A percentile compares a stretch with the other conserved stretches of the same genome.
Evolutionary conservation across 305 asterid species (phyloP).

Genomic region (Solanum hybrid): DNA sequence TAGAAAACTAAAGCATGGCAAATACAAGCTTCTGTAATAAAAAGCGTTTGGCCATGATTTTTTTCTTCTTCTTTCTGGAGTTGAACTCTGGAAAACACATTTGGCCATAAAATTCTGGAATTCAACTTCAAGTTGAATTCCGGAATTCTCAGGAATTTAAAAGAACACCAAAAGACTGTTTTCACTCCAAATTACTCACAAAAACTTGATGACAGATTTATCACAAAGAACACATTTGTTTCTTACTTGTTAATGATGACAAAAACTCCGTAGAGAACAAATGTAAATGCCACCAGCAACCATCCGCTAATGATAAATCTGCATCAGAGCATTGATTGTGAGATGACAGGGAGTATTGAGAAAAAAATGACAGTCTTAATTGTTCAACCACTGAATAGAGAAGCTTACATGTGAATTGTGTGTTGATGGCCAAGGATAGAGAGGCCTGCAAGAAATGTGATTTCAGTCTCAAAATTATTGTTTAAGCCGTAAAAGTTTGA

Average conservation of each 20-base stretch:
- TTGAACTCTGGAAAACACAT: no score
- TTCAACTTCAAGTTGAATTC: no score
- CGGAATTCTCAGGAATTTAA: no score
- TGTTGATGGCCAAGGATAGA: slow-evolving; percentile 77
- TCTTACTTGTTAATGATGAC: slow-evolving; percentile 73
- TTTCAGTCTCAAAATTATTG: background rate
- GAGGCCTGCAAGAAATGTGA: slow-evolving; percentile 40
- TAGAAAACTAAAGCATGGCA: no score
- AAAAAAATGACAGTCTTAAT: background rate
- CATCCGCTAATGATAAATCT: slow-evolving; percentile 90
- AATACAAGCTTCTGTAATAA: no score
- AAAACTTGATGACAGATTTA: no score
- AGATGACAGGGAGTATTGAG: background rate
- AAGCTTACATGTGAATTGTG: slow-evolving; percentile 61
- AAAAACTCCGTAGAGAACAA: slow-evolving; percentile 75
- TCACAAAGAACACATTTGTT: background rate
- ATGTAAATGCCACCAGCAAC: slow-evolving; percentile 78
- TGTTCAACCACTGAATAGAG: background rate
- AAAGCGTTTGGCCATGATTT: no score
- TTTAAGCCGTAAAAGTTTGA: background rate
- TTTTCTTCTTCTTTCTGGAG: no score
- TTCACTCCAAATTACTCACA: no score
- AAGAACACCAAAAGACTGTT: no score
- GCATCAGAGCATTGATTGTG: slow-evolving; percentile 15
- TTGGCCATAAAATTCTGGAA: no score